Evolutionary conservation across 2,329 filamentous ascomycete genomes (phyloP).

Genomic region (Neofusicoccum laricinum): DNA sequence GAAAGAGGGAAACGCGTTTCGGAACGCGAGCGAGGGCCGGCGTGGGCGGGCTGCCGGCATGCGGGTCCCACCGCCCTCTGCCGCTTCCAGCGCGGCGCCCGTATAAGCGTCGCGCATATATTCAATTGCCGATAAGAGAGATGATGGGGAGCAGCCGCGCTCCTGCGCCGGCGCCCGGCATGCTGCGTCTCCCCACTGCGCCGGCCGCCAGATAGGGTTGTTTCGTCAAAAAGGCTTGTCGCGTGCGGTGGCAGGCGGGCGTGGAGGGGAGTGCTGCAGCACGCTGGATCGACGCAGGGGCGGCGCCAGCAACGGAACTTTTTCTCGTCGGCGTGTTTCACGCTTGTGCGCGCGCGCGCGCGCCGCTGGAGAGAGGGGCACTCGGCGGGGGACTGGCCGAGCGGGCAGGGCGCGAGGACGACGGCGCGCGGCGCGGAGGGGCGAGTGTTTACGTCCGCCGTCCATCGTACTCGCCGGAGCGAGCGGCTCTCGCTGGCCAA

Average conservation of each 20-base stretch:
- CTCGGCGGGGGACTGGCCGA: background rate
- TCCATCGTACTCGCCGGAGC: no score
- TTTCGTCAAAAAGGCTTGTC: slow-evolving; percentile 4
- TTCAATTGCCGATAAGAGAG: background rate
- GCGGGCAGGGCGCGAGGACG: background rate
- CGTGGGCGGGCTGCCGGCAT: background rate
- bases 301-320: background rate
- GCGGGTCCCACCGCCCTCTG: slow-evolving; percentile 1
- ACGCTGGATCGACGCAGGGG: slow-evolving; percentile 9
- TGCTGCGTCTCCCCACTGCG: no score
- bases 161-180: background rate
- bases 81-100: background rate
- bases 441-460: background rate
- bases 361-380: background rate
- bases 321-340: slow-evolving; percentile 1
- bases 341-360: background rate
- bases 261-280: background rate
- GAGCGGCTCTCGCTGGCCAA: background rate
- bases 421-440: background rate
- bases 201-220: background rate
- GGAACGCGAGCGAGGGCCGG: background rate
- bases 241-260: background rate
- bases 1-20: background rate
- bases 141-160: background rate
- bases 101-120: background rate